Percentiles rank a stretch among this genome's conserved stretches.
Evolutionary conservation across 805 yeast species (phyloP).

Genomic region (Candida hispaniensis): DNA sequence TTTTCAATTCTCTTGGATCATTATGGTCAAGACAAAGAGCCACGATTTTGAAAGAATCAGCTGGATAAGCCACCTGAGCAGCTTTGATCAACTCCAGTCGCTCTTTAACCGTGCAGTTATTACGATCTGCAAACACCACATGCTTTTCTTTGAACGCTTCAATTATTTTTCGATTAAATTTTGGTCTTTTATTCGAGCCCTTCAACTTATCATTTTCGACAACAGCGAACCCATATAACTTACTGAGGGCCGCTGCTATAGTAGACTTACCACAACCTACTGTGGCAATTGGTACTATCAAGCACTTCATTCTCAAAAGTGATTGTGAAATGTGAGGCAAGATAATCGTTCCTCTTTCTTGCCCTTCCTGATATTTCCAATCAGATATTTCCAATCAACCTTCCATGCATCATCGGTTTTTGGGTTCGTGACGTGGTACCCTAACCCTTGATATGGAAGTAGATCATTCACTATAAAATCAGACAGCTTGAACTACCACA

Average conservation of each 20-base stretch:
- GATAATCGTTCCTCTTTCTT: no score
- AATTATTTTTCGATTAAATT: conserved; percentile 20
- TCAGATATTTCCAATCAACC: no score
- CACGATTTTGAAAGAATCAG: not conserved
- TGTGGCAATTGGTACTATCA: conserved; percentile 75
- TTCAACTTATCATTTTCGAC: conserved; percentile 64
- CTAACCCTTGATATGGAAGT: no score
- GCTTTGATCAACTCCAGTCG: conserved; percentile 41
- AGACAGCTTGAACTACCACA: no score
- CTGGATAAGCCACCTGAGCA: not conserved
- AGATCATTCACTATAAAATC: no score
- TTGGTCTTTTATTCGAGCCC: conserved; percentile 15
- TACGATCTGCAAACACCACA: conserved; percentile 62
- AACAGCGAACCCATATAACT: conserved; percentile 58
- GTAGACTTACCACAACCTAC: conserved; percentile 96
- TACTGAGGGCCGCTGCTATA: conserved; percentile 46
- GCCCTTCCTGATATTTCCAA: no score
- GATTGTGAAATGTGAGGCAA: no score
- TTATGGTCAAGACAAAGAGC: conserved; percentile 6
- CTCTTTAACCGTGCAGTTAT: conserved; percentile 66
- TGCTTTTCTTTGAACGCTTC: conserved; percentile 1
- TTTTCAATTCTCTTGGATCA: conserved; percentile 8
- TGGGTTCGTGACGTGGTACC: no score
- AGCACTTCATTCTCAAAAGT: no score
- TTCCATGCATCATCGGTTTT: no score